Percentiles rank a stretch among this genome's conserved stretches.
Evolutionary conservation across 179 eudicot species (phyloP).

Genomic region (Nepenthes alata): DNA sequence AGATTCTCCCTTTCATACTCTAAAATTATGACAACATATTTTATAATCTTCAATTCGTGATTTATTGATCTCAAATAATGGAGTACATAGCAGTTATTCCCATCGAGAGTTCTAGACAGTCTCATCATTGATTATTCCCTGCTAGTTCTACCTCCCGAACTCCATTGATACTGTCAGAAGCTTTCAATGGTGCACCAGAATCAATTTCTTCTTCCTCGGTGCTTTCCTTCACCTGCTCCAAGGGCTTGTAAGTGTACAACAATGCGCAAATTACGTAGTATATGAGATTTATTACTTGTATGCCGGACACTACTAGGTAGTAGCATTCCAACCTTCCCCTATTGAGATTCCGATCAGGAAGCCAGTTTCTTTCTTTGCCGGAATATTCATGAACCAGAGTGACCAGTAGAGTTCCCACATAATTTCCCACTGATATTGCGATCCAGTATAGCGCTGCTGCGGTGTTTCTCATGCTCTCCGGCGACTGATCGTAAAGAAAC

Average conservation of each 20-base stretch:
- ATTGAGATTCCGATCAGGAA: constrained; percentile 45
- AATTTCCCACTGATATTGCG: constrained; percentile 37
- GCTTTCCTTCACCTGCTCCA: constrained; percentile 32
- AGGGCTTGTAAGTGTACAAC: constrained; percentile 46
- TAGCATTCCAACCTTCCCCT: constrained; percentile 39
- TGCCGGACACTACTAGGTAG: constrained; percentile 28
- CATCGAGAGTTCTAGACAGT: background rate
- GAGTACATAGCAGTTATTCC: too few species aligned
- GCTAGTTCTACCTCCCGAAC: constrained; percentile 7
- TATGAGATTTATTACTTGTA: constrained; percentile 30
- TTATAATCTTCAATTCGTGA: too few species aligned
- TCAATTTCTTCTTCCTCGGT: constrained; percentile 13
- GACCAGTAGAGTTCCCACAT: constrained; percentile 38
- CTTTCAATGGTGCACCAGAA: constrained; percentile 1
- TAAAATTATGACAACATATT: too few species aligned
- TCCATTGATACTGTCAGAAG: background rate
- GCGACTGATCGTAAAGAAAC: constrained; percentile 54
- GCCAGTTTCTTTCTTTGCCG: constrained; percentile 42
- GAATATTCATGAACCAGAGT: constrained; percentile 39
- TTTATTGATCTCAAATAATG: too few species aligned
- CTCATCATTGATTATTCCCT: background rate
- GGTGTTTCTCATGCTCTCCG: constrained; percentile 55
- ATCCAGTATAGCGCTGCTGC: constrained; percentile 41
- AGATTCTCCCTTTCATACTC: too few species aligned
- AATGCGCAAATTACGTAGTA: constrained; percentile 32